Percentiles rank a stretch among this genome's conserved stretches.
phyloP scores from a whole-genome alignment of 345 rosid species.

The Iberis pinnata region DNA sequence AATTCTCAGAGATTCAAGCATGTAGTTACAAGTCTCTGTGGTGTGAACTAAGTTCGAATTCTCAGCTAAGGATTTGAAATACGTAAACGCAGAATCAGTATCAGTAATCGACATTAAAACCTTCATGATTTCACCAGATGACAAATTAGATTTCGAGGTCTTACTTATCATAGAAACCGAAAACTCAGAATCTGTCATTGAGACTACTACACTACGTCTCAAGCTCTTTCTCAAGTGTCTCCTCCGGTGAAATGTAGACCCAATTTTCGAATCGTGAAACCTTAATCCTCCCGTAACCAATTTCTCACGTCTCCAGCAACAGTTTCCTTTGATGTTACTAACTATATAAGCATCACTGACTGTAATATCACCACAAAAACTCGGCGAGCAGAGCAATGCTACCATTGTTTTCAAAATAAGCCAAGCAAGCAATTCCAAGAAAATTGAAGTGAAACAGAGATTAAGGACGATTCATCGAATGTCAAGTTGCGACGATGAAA shows the following conservation, averaged over 20 bases:
- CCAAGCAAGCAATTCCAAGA: slow-evolving; percentile 1
- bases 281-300: slow-evolving; percentile 21
- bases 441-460: slow-evolving; percentile 16
- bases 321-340: slow-evolving; percentile 14
- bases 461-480: slow-evolving; percentile 15
- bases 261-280: slow-evolving; percentile 33
- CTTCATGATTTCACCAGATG: slow-evolving; percentile 44
- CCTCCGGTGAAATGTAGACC: slow-evolving; percentile 33
- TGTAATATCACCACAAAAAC: slow-evolving; percentile 29
- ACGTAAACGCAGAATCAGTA: slow-evolving; percentile 47
- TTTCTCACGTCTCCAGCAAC: slow-evolving; percentile 22
- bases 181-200: slow-evolving; percentile 31
- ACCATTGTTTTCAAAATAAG: slow-evolving; percentile 29
- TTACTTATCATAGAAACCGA: slow-evolving; percentile 25
- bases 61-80: slow-evolving; percentile 55
- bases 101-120: slow-evolving; percentile 47
- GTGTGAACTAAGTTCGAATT: slow-evolving; percentile 44
- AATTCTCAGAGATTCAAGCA: slow-evolving; percentile 66
- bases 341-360: slow-evolving; percentile 24
- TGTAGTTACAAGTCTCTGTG: slow-evolving; percentile 63
- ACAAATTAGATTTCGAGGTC: slow-evolving; percentile 30
- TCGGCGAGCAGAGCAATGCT: slow-evolving; percentile 40
- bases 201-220: slow-evolving; percentile 28
- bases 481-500: slow-evolving; percentile 4
- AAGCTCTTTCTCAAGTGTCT: slow-evolving; percentile 34